These are phyloP conservation scores for Tuctoria greenei DNA, from an alignment of 176 grass and related monocot genomes.

Conservation along the genomic window DNA sequence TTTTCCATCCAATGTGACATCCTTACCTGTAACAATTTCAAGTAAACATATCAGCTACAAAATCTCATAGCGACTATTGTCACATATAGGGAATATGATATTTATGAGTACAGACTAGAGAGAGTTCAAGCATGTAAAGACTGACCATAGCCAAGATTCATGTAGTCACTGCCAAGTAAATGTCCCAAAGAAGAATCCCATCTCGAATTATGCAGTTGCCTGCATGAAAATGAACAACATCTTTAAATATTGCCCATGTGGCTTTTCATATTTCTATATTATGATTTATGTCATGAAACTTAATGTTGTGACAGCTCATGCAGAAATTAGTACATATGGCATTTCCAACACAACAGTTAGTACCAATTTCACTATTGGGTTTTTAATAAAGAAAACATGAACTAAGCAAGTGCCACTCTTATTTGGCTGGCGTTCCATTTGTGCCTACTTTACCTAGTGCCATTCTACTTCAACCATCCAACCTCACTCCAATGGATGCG, in stretches of 20 bases:
- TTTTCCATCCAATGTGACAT: conserved; percentile 62
- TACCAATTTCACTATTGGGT: neutral
- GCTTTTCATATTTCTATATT: too few species aligned
- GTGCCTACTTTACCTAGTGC: neutral
- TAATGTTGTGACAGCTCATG: too few species aligned
- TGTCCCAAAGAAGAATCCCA: conserved; percentile 88
- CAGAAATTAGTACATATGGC: too few species aligned
- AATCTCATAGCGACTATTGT: conserved; percentile 21
- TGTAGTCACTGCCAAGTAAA: conserved; percentile 73
- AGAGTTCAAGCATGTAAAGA: conserved; percentile 30
- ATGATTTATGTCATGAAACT: too few species aligned
- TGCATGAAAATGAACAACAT: conserved; percentile 36
- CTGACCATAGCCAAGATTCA: conserved; percentile 61
- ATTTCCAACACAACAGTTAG: too few species aligned
- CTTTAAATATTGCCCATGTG: neutral
- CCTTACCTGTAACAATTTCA: conserved; percentile 65
- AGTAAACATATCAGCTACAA: conserved; percentile 40
- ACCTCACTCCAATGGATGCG: neutral
- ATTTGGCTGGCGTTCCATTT: neutral
- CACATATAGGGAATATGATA: conserved; percentile 18
- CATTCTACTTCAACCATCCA: neutral
- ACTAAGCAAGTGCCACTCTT: neutral
- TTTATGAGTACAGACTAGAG: conserved; percentile 5
- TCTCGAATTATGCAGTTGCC: conserved; percentile 83
- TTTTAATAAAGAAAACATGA: neutral